Evolutionary conservation across 2,329 filamentous ascomycete genomes (phyloP).

Genomic region (Ceratocystis cubensis): DNA sequence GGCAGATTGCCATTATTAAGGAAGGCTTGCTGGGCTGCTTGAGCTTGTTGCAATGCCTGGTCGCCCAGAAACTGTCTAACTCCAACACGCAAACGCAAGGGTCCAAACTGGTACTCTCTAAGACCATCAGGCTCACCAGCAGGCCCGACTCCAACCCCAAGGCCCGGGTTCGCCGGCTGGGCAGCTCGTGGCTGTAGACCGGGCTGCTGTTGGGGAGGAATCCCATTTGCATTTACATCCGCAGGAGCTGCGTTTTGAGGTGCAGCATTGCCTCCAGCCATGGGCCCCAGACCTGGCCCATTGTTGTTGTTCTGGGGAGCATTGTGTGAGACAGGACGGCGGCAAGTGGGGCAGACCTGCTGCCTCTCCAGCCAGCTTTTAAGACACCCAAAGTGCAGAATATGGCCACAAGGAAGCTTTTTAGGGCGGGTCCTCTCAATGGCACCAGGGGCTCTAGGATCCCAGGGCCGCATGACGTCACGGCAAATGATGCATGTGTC

Average conservation of each 20-base stretch:
- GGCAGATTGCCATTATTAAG: slow-evolving; percentile 16
- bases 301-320: slow-evolving; percentile 27
- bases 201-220: slow-evolving; percentile 21
- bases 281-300: slow-evolving; percentile 25
- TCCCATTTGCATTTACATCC: slow-evolving; percentile 24
- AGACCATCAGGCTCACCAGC: slow-evolving; percentile 14
- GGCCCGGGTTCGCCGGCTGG: neutral
- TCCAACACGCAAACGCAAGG: slow-evolving; percentile 22
- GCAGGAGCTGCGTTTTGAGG: slow-evolving; percentile 24
- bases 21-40: slow-evolving; percentile 18
- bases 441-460: slow-evolving; percentile 45
- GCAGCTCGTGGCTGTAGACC: slow-evolving; percentile 11
- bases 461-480: slow-evolving; percentile 85
- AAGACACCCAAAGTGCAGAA: slow-evolving; percentile 84
- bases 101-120: slow-evolving; percentile 18
- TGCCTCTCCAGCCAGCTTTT: slow-evolving; percentile 96
- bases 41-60: slow-evolving; percentile 19
- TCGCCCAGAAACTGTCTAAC: slow-evolving; percentile 28
- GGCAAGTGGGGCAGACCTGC: slow-evolving; percentile 91
- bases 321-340: slow-evolving; percentile 58
- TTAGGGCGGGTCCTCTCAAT: slow-evolving; percentile 82
- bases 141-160: slow-evolving; percentile 2
- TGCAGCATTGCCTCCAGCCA: slow-evolving; percentile 21
- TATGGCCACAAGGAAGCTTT: slow-evolving; percentile 91
- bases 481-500: slow-evolving; percentile 96